Percentiles rank a stretch among this genome's conserved stretches.
Conservation (phyloP, 306 rosid species). For the Crotalaria pallida region DNA sequence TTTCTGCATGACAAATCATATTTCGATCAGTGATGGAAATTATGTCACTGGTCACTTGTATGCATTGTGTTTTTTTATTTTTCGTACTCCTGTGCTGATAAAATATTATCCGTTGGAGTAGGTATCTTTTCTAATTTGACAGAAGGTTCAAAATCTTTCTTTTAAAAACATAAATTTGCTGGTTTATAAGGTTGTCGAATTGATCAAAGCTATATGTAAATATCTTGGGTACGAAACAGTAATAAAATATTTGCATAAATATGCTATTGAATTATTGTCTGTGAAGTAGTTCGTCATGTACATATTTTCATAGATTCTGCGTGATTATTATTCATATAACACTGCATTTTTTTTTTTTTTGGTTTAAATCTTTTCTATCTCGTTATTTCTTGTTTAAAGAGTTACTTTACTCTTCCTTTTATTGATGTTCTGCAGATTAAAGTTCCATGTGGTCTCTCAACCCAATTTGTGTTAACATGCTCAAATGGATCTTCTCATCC, state of each 20-base stretch:
- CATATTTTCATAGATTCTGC: background rate
- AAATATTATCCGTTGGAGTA: too few species aligned
- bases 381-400: slow-evolving; percentile 1
- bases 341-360: background rate
- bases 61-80: too few species aligned
- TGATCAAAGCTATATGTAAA: background rate
- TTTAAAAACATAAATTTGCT: background rate
- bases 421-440: slow-evolving; percentile 59
- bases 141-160: background rate
- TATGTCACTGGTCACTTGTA: too few species aligned
- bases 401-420: background rate
- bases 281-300: background rate
- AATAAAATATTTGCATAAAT: background rate
- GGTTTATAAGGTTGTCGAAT: background rate
- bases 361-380: slow-evolving; percentile 2
- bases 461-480: slow-evolving; percentile 75
- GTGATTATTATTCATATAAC: slow-evolving; percentile 3
- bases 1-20: too few species aligned
- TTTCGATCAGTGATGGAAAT: too few species aligned
- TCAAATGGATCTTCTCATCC: slow-evolving; percentile 80
- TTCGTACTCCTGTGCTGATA: too few species aligned
- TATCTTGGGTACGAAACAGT: background rate
- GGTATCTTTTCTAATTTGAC: background rate
- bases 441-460: slow-evolving; percentile 78
- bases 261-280: background rate